Evolutionary conservation across 2,329 filamentous ascomycete genomes (phyloP), one percentile per base, ranked within the genome.

Genomic region (Fonsecaea monophora): DNA sequence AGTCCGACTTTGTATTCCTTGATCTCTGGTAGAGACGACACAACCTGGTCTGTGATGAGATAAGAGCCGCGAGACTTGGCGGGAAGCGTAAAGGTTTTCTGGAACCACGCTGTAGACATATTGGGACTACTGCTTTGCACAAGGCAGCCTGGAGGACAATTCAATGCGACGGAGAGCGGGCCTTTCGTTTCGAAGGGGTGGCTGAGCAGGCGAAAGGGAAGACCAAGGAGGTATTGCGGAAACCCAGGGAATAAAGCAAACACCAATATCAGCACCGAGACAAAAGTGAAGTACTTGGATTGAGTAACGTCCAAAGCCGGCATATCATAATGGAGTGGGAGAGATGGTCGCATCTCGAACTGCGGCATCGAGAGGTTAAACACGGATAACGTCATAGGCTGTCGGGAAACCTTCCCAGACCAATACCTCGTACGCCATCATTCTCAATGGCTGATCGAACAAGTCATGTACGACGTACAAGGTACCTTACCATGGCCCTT

Each of bases 51-150:
- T 59, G 94, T 97, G 74, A 98, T 86, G 67, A 98, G 90, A 82
- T 97, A 97, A 61, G 89, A 92, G 77, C 95, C 95, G 68, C 94
- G 89, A 53, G 89, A 87, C 76, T 87, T 86, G 21, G 91, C 77
- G 59, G 92, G 92, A 13, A 98, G 89, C 0, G 88, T 87, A 80
- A 98, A 89, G 59, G 89, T 86, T 79, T 95, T 97, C 81, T 97
- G 94, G 74, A 85, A 87, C 92, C 92, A 96, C 69, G 88, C 84
- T 55, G 70, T 71, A 13, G 61, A 66, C 54, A 70, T 64, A 40
- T 66, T 60, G 25, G 18, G 10, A 32, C 34, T 42, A 9, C 21
- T 45, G 32, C 32, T 21, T 38, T 40, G 30, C 48, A 60, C 30
- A 21, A 66, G 58, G 61, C 67, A 67, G 32, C 64, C 67, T 25